Evolutionary conservation across 176 grass and related monocot genomes (phyloP).

Genomic region (Carex scoparia): DNA sequence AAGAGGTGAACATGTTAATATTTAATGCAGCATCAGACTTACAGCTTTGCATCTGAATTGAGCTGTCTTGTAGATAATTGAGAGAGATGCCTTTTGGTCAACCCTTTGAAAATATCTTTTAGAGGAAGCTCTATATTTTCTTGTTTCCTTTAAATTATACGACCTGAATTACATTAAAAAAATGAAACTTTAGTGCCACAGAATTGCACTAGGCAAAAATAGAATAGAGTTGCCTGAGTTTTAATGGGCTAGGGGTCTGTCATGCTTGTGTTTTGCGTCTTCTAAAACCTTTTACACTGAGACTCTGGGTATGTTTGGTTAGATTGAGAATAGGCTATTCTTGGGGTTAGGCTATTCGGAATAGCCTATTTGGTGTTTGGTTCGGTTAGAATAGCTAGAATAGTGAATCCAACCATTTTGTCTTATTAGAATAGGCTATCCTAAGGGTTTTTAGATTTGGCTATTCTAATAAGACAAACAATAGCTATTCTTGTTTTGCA

Average conservation of each 20-base stretch:
- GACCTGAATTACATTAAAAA: constrained; percentile 10
- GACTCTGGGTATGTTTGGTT: neutral
- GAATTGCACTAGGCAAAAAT: neutral
- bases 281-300: neutral
- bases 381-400: too few species aligned
- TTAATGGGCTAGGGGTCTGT: neutral
- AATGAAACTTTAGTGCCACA: neutral
- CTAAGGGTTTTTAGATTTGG: too few species aligned
- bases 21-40: neutral
- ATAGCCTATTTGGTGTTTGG: too few species aligned
- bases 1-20: neutral
- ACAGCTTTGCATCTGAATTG: constrained; percentile 27
- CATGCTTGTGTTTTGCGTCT: neutral
- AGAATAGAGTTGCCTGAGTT: neutral
- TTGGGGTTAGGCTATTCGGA: too few species aligned
- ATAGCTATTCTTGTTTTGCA: too few species aligned
- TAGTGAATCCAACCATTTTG: too few species aligned
- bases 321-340: too few species aligned
- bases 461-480: too few species aligned
- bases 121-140: constrained; percentile 19
- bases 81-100: constrained; percentile 12
- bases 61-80: neutral
- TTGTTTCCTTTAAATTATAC: constrained; percentile 2
- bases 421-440: too few species aligned
- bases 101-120: constrained; percentile 14